These are phyloP conservation scores for Erodium trifolium DNA, from an alignment of 441 rosid genomes.

Conservation along the genomic window DNA sequence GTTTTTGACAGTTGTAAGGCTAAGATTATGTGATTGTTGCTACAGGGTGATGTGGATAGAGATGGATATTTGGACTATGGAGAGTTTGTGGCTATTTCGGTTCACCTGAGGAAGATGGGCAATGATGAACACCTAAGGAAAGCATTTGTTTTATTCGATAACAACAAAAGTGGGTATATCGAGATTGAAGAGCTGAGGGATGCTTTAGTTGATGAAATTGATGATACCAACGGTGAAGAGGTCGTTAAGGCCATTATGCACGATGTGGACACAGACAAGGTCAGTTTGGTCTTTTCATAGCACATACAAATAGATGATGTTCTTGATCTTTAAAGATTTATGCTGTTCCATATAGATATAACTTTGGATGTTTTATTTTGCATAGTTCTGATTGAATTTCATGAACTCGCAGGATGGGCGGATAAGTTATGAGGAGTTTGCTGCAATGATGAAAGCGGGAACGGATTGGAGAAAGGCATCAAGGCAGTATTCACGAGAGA, in stretches of 20 bases:
- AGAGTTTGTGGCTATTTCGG: constrained; percentile 64
- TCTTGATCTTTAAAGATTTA: no score
- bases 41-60: constrained; percentile 56
- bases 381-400: constrained; percentile 4
- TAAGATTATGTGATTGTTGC: not conserved
- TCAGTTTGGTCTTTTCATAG: constrained; percentile 16
- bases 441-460: constrained; percentile 62
- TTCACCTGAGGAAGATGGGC: constrained; percentile 62
- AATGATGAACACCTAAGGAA: constrained; percentile 60
- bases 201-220: constrained; percentile 53
- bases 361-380: no score
- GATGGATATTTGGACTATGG: constrained; percentile 56
- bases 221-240: constrained; percentile 41
- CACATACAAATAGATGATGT: no score
- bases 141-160: constrained; percentile 57
- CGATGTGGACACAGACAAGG: constrained; percentile 75
- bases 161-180: constrained; percentile 43
- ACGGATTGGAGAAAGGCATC: constrained; percentile 71
- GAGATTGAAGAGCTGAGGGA: constrained; percentile 59
- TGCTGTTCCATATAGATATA: no score
- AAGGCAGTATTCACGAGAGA: constrained; percentile 52
- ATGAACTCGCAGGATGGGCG: constrained; percentile 40
- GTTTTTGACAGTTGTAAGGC: no score
- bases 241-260: constrained; percentile 57
- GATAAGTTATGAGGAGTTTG: constrained; percentile 57